These are phyloP conservation scores for Oemleria cerasiformis DNA, from an alignment of 306 rosid species.

Conservation along the genomic window DNA sequence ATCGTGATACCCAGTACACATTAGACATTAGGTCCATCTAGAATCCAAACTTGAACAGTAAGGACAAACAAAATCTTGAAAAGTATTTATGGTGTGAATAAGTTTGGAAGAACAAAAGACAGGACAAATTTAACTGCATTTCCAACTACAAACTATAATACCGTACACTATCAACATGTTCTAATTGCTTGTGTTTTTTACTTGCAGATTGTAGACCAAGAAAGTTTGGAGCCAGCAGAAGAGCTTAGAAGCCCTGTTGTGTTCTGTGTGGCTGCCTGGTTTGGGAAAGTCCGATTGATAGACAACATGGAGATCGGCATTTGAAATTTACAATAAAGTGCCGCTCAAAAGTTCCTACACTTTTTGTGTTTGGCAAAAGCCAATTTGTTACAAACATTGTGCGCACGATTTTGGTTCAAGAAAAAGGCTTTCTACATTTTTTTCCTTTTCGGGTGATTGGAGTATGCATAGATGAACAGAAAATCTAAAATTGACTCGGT, in stretches of 20 bases:
- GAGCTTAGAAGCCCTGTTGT: constrained; percentile 64
- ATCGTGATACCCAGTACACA: too few species aligned
- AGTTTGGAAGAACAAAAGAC: too few species aligned
- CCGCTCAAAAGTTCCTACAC: too few species aligned
- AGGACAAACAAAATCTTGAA: too few species aligned
- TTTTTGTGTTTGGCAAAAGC: not conserved
- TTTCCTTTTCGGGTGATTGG: not conserved
- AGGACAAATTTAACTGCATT: too few species aligned
- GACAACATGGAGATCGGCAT: constrained; percentile 77
- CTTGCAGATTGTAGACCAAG: constrained; percentile 74
- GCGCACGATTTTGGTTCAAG: not conserved
- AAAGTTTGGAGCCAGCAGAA: constrained; percentile 57
- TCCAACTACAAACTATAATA: too few species aligned
- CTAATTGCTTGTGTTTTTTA: not conserved
- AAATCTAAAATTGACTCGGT: constrained; percentile 6
- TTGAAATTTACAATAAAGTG: constrained; percentile 1
- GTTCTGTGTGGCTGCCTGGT: constrained; percentile 81
- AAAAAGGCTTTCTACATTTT: not conserved
- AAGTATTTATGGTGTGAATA: too few species aligned
- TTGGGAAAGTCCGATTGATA: constrained; percentile 74
- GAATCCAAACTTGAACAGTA: too few species aligned
- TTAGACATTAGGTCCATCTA: too few species aligned
- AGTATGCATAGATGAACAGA: not conserved
- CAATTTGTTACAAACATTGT: not conserved
- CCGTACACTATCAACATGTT: not conserved